Conservation (phyloP, 495 filamentous ascomycete genomes). For the Hypoxylon lenormandii region DNA sequence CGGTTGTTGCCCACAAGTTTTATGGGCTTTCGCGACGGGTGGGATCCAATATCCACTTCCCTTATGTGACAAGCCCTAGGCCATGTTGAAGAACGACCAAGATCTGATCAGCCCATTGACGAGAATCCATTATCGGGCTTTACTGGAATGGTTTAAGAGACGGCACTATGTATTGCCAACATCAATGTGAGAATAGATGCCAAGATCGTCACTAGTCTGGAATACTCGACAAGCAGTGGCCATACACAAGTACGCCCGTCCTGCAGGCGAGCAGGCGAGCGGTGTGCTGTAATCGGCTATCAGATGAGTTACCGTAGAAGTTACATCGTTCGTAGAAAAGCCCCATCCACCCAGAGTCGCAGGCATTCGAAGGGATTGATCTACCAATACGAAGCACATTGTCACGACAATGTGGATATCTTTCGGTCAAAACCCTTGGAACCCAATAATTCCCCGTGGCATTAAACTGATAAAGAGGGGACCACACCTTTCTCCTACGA, state of each 20-base stretch:
- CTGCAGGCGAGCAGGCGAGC: not conserved
- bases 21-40: not conserved
- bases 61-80: not conserved
- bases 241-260: not conserved
- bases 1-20: too few species aligned
- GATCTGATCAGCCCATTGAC: too few species aligned
- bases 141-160: too few species aligned
- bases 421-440: not conserved
- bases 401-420: slow-evolving; percentile 1
- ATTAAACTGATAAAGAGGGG: too few species aligned
- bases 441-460: too few species aligned
- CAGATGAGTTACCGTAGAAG: too few species aligned
- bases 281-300: not conserved
- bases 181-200: slow-evolving; percentile 3
- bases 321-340: slow-evolving; percentile 2
- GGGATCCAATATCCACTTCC: slow-evolving; percentile 1
- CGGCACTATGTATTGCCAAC: not conserved
- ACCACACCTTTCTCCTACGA: too few species aligned
- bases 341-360: slow-evolving; percentile 1
- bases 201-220: too few species aligned
- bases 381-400: slow-evolving; percentile 4
- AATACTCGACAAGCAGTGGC: too few species aligned
- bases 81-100: not conserved
- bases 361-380: slow-evolving; percentile 1
- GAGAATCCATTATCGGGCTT: too few species aligned